Evolutionary conservation across 2,329 filamentous ascomycete species (phyloP).

Genomic region (Nothophaeocryptopus gaeumannii): DNA sequence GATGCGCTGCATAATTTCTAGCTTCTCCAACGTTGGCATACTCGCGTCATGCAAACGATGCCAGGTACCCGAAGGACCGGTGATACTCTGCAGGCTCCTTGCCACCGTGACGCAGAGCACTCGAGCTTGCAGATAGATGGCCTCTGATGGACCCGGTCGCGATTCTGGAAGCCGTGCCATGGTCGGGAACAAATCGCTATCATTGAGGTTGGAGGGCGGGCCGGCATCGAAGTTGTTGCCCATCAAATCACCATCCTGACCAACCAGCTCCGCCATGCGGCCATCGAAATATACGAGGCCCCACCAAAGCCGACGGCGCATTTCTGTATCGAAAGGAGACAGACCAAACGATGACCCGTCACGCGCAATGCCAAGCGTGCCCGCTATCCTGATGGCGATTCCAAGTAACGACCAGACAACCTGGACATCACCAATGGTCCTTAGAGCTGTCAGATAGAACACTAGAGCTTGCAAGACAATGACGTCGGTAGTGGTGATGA

Average conservation of each 20-base stretch:
- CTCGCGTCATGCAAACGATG: constrained; percentile 21
- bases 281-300: constrained; percentile 63
- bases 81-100: constrained; percentile 21
- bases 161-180: constrained; percentile 37
- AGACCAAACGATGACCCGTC: constrained; percentile 31
- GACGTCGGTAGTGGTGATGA: constrained; percentile 31
- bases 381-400: constrained; percentile 44
- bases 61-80: constrained; percentile 26
- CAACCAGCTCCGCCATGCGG: constrained; percentile 62
- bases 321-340: constrained; percentile 35
- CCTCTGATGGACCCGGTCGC: constrained; percentile 31
- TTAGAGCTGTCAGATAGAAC: constrained; percentile 28
- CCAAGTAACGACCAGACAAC: constrained; percentile 29
- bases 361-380: constrained; percentile 39
- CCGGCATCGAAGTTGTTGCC: constrained; percentile 26
- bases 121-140: constrained; percentile 28
- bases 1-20: constrained; percentile 24
- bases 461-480: constrained; percentile 32
- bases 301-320: constrained; percentile 37
- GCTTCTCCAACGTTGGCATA: constrained; percentile 24
- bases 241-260: constrained; percentile 28
- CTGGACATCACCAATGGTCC: constrained; percentile 24
- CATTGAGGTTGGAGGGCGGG: constrained; percentile 52
- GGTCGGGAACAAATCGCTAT: constrained; percentile 48
- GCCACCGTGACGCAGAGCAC: constrained; percentile 20